Base-by-base conservation (phyloP, 768 basidiomycete species). In the Podaxis carcinomalis region DNA sequence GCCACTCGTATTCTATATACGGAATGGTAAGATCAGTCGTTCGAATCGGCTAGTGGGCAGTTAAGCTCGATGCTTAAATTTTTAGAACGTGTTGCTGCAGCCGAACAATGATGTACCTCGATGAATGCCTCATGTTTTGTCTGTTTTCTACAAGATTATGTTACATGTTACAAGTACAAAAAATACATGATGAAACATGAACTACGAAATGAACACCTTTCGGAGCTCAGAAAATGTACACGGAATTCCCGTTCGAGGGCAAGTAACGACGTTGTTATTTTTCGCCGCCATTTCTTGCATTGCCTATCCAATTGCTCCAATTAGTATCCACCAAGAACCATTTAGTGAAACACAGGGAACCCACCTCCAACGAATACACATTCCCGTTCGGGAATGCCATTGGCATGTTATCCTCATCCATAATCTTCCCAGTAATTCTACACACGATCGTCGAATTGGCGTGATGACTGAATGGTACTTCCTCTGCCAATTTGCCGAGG, bases 381-480 rank as follows among this genome's bases (percentile, higher is more conserved):
- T 89, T 81, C 16, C 96, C 95, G 64, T 92, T 86, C 2, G 94
- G 90, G 66, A 97, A 92, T 11, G 87, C 89, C 87, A 97, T 83
- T 0, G 95, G 93, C 80, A 89, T 87, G 67, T 95, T 95, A 70
- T 94, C 87, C 65, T 87, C 95, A 67, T 97, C 91, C 89, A 98
- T 96, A 59, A 98, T 95, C 71, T 88, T 87, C 25, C 96, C 95
- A 64, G 84, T 93, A 68, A 98, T 82, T 56, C 86, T 76, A 70
- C 97, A 98, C 14, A 98, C 95, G 57, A 99, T 92, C 0, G 93
- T 96, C 21, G 94, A 96, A 69, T 96, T 98, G 42, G 89, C 87
- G 70, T 98, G 95, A 75, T 98, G 95, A 66, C 91, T 92, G 69
- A 84, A 87, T 1, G 97, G 95, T 0, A 98, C 93, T 64, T 94